phyloP scores from a whole-genome alignment of 352 stramenopile species.

The Pythium scleroteichum region DNA sequence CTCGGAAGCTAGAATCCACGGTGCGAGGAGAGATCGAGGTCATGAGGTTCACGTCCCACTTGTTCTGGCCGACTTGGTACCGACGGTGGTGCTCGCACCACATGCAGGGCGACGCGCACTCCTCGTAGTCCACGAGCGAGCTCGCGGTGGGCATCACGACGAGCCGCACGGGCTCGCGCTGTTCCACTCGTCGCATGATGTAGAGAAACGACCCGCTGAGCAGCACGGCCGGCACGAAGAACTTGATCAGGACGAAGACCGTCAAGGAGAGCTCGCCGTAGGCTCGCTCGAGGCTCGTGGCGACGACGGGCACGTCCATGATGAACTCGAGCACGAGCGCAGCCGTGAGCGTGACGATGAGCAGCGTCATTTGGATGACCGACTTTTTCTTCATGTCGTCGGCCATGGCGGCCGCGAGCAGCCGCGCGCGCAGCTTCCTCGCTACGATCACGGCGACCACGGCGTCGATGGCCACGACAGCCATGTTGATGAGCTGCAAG shows the following conservation, averaged over 20 bases:
- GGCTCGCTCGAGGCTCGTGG: constrained; percentile 28
- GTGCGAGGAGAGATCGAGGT: constrained; percentile 52
- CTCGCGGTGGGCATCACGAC: constrained; percentile 43
- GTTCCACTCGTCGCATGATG: constrained; percentile 73
- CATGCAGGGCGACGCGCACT: constrained; percentile 67
- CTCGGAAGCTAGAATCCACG: constrained; percentile 52
- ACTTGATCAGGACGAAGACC: constrained; percentile 55
- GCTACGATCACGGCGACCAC: constrained; percentile 47
- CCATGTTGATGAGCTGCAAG: constrained; percentile 47
- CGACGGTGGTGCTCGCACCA: constrained; percentile 74
- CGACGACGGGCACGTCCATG: constrained; percentile 53
- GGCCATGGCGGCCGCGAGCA: constrained; percentile 63
- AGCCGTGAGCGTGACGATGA: constrained; percentile 45
- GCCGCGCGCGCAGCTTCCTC: constrained; percentile 40
- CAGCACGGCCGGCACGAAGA: constrained; percentile 49
- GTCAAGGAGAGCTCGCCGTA: constrained; percentile 37
- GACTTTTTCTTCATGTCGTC: constrained; percentile 81
- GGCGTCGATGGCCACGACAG: constrained; percentile 46
- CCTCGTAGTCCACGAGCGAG: constrained; percentile 71
- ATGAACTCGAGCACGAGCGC: constrained; percentile 48
- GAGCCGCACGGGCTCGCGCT: constrained; percentile 51
- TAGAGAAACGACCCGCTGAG: constrained; percentile 66
- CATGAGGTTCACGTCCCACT: constrained; percentile 65
- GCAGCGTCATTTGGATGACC: constrained; percentile 65
- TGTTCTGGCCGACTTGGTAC: constrained; percentile 57